Base-by-base conservation (phyloP, 139 green algal species). In the Mesotaenium endlicherianum region DNA sequence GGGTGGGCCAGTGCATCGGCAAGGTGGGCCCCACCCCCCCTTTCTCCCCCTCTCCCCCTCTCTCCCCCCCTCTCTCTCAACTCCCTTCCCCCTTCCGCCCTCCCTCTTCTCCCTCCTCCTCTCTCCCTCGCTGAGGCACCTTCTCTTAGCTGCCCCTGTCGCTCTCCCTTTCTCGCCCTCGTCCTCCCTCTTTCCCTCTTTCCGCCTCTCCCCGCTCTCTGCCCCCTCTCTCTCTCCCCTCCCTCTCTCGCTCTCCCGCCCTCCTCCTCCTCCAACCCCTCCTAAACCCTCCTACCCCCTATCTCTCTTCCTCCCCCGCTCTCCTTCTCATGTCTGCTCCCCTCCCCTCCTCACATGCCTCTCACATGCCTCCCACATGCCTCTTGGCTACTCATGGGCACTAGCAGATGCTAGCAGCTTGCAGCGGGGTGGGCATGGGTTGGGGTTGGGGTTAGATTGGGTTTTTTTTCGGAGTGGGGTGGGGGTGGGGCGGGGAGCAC, bases 1-100 rank as follows among this genome's bases (percentile, higher is more conserved):
- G 96, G 96, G 95, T 99, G 16, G 96, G 96, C 74, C 83, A 88
- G 70, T 88, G 83, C 49, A 88, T 88, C 1, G 83, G 83, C 64
- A 88, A 82, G 77, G 82, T 87, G 31, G 31, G 53, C 53, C 26
- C 53, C 53, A 34, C 26, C 53, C 53, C 26, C 53, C 26, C 53
- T 64, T 64, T 64, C 53, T 64, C 20, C 53, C 53, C 53, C 53
- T 64, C 53, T 64, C 26, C 53, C 26, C 20, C 26, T 26, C 53
- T 26, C 53, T 64, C 26, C 53, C 53, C 53, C 53, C 26, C 26
- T 64, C 53, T 26, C 26, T 64, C 26, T 26, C 26, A 26, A 34
- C 26, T 20, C 53, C 53, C 53, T 64, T 20, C 53, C 26, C 20
- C 26, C 26, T 34, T 26, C 53, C 26, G 26, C 31, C 11, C 31